Evolutionary conservation across 345 rosid species (phyloP).

Genomic region (Angophora floribunda): DNA sequence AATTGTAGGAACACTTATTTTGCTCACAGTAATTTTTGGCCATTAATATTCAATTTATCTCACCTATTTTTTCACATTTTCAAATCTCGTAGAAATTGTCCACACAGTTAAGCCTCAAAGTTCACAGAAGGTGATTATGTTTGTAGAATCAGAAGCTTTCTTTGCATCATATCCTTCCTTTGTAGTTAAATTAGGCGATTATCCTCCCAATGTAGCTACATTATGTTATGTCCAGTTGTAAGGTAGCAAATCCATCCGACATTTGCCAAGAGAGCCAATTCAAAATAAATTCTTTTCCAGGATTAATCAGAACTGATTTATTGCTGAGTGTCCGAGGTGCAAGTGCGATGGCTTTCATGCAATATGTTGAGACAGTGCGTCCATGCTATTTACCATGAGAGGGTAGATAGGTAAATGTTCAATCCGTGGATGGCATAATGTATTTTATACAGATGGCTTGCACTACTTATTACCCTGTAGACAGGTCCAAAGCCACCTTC

Average conservation of each 20-base stretch:
- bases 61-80: too few species aligned
- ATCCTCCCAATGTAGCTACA: too few species aligned
- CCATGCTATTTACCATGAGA: not conserved
- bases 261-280: not conserved
- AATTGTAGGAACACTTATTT: too few species aligned
- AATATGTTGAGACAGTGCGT: not conserved
- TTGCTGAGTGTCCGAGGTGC: not conserved
- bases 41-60: too few species aligned
- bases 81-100: too few species aligned
- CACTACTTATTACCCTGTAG: not conserved
- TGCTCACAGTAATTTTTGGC: too few species aligned
- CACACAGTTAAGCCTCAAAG: too few species aligned
- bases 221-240: not conserved
- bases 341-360: not conserved
- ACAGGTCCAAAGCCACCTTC: not conserved
- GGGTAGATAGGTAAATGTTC: not conserved
- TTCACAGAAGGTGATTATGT: too few species aligned
- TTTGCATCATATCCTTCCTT: too few species aligned
- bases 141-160: too few species aligned
- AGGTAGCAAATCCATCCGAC: not conserved
- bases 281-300: not conserved
- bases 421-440: not conserved
- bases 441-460: not conserved
- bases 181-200: too few species aligned
- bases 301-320: not conserved